Conservation (phyloP, 2,329 filamentous ascomycete genomes). For the Penicillium fuscoglaucum region DNA sequence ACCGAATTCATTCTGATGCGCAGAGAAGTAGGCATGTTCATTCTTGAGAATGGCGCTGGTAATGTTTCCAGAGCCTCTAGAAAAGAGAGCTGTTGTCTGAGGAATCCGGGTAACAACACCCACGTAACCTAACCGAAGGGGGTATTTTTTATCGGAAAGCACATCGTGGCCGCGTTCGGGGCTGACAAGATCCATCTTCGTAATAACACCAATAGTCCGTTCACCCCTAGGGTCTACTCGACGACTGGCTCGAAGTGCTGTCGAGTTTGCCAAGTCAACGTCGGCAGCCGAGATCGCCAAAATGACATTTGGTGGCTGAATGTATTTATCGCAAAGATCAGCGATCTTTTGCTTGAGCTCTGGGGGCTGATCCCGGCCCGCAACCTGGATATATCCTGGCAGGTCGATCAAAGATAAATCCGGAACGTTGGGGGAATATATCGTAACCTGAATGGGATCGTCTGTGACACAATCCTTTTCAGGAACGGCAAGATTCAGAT, state of each 20-base stretch:
- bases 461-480: constrained; percentile 91
- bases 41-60: constrained; percentile 80
- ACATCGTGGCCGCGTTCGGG: constrained; percentile 74
- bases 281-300: constrained; percentile 96
- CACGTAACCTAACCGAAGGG: constrained; percentile 90
- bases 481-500: constrained; percentile 90
- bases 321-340: constrained; percentile 97
- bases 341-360: constrained; percentile 95
- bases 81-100: constrained; percentile 68
- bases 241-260: constrained; percentile 82
- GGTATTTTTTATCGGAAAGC: constrained; percentile 86
- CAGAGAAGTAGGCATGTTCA: constrained; percentile 80
- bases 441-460: constrained; percentile 92
- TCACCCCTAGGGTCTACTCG: constrained; percentile 92
- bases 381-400: constrained; percentile 95
- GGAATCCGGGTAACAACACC: constrained; percentile 89
- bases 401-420: constrained; percentile 95
- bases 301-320: constrained; percentile 92
- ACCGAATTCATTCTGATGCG: constrained; percentile 79
- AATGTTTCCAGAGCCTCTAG: constrained; percentile 76
- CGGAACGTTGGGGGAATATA: constrained; percentile 92
- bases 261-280: constrained; percentile 95
- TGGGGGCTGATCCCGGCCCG: constrained; percentile 82
- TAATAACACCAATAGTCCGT: constrained; percentile 96
- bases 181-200: constrained; percentile 98